A percentile compares a stretch with the other conserved stretches of the same genome.
Conservation (phyloP, 2,329 filamentous ascomycete species). For the Zymoseptoria crescenta region DNA sequence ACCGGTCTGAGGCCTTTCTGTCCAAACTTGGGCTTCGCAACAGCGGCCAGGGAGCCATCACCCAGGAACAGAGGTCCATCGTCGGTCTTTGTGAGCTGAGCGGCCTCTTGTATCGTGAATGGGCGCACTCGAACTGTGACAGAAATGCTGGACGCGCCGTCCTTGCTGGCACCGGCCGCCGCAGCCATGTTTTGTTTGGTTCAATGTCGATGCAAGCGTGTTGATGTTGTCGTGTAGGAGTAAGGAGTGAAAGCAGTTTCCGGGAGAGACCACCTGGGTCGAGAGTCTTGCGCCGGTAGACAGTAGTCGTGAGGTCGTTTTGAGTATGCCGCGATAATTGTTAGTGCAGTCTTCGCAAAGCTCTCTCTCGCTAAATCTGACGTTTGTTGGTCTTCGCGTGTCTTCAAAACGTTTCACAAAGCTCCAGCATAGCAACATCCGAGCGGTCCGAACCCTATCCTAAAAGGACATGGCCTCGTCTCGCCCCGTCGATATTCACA, state of each 20-base stretch:
- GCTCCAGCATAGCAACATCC: background rate
- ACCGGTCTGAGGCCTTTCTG: constrained; percentile 83
- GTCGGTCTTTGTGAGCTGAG: constrained; percentile 72
- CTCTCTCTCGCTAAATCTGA: background rate
- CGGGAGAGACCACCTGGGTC: background rate
- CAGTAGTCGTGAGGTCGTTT: background rate
- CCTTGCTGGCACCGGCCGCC: constrained; percentile 10
- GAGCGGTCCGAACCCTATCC: no score
- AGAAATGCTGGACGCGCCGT: constrained; percentile 44
- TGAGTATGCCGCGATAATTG: background rate
- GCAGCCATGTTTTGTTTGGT: constrained; percentile 10
- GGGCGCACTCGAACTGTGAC: constrained; percentile 55
- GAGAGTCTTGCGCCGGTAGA: background rate
- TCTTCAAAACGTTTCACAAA: background rate
- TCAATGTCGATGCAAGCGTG: constrained; percentile 1
- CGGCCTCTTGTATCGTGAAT: constrained; percentile 83
- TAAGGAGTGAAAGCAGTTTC: background rate
- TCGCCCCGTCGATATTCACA: no score
- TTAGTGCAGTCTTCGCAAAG: background rate
- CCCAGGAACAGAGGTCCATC: constrained; percentile 90
- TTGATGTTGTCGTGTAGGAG: background rate
- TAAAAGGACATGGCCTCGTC: background rate
- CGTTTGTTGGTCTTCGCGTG: background rate
- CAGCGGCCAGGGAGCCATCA: constrained; percentile 86
- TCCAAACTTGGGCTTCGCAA: constrained; percentile 73